Percentiles rank a stretch among this genome's conserved stretches.
Conservation (phyloP, 1,284 basidiomycete species). For the Austroboletus sp. region DNA sequence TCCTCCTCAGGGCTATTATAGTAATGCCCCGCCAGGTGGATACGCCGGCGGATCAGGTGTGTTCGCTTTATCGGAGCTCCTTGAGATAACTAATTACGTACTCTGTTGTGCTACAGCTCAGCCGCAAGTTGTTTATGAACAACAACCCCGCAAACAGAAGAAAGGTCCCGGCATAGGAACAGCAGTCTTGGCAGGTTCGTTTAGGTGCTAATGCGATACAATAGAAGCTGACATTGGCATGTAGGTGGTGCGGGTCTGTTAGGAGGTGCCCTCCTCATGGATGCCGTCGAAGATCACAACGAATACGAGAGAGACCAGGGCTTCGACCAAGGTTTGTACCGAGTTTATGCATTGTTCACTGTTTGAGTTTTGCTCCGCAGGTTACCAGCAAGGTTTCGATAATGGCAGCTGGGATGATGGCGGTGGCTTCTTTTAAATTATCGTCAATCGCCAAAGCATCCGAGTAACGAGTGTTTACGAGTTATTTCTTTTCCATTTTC, state of each 20-base stretch:
- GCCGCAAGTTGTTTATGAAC: slow-evolving; percentile 13
- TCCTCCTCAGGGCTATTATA: slow-evolving; percentile 21
- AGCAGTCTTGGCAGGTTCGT: slow-evolving; percentile 27
- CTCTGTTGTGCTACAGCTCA: slow-evolving; percentile 10
- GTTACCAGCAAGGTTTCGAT: slow-evolving; percentile 18
- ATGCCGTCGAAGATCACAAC: slow-evolving; percentile 45
- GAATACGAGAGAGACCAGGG: slow-evolving; percentile 34
- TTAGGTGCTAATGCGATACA: background rate
- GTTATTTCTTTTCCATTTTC: background rate
- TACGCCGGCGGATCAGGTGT: slow-evolving; percentile 22
- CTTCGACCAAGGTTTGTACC: slow-evolving; percentile 35
- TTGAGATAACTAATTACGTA: background rate
- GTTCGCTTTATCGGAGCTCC: background rate
- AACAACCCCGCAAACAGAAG: slow-evolving; percentile 11
- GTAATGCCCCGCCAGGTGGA: slow-evolving; percentile 16
- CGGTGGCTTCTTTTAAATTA: slow-evolving; percentile 10
- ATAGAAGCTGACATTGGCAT: slow-evolving; percentile 8
- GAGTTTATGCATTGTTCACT: background rate
- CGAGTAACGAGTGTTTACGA: background rate
- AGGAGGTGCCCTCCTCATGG: slow-evolving; percentile 49
- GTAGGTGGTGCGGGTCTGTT: slow-evolving; percentile 54
- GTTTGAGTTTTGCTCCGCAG: slow-evolving; percentile 16
- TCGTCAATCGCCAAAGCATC: background rate
- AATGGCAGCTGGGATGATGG: slow-evolving; percentile 6
- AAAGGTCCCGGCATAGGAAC: slow-evolving; percentile 27